Percentiles rank a stretch among this genome's conserved stretches.
phyloP scores from a whole-genome alignment of 225 moss, liverwort and hornwort species.

The Sphagnum tenellum region DNA sequence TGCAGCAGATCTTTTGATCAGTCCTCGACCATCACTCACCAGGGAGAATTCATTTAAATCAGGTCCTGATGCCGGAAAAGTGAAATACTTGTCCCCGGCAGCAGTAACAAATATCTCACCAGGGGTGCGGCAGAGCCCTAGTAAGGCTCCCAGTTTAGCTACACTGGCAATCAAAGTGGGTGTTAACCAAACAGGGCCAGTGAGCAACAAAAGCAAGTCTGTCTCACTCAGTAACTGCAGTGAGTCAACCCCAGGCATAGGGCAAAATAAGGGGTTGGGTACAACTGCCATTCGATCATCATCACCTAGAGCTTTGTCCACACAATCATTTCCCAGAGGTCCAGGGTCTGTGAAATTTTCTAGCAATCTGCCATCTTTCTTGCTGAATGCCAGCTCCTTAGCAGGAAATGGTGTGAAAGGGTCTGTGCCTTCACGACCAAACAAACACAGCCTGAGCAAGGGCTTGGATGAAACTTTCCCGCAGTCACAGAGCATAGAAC shows the following conservation, averaged over 20 bases:
- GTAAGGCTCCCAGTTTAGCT: conserved; percentile 30
- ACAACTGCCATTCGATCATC: conserved; percentile 12
- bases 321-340: conserved; percentile 22
- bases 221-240: conserved; percentile 42
- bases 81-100: conserved; percentile 73
- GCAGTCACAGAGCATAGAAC: conserved; percentile 27
- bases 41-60: conserved; percentile 66
- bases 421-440: background rate
- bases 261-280: background rate
- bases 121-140: conserved; percentile 39
- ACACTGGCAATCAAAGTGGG: conserved; percentile 42
- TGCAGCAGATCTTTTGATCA: conserved; percentile 20
- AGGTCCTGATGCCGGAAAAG: conserved; percentile 63
- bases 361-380: conserved; percentile 31
- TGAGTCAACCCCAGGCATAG: conserved; percentile 19
- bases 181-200: conserved; percentile 27
- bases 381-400: conserved; percentile 38
- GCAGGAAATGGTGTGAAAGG: conserved; percentile 37
- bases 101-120: conserved; percentile 49
- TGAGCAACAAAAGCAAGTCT: conserved; percentile 44
- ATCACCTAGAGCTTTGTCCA: conserved; percentile 19
- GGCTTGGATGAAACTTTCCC: conserved; percentile 15
- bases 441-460: background rate
- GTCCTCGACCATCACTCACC: conserved; percentile 34
- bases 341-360: conserved; percentile 25